A percentile compares a stretch with the other conserved stretches of the same genome.
phyloP scores from a whole-genome alignment of 257 asterid genomes.

The Linderniella brevidens region DNA sequence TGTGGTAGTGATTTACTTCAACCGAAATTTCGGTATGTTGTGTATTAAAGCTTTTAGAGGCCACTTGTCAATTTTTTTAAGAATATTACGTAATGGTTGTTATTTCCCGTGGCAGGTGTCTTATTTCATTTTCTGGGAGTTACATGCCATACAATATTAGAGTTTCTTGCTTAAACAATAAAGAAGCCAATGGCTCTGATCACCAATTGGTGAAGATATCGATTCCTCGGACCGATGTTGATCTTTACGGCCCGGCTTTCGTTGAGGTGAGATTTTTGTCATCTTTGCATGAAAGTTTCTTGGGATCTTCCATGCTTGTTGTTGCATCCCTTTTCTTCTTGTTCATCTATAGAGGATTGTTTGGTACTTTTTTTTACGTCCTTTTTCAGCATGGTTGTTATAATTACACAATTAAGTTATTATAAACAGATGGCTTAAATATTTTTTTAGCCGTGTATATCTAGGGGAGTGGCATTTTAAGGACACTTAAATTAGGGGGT shows the following conservation, averaged over 20 bases:
- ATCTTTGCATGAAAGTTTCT: neutral
- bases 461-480: too few relatives aligned
- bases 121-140: conserved; percentile 67
- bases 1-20: conserved; percentile 81
- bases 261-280: conserved; percentile 40
- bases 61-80: neutral
- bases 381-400: too few relatives aligned
- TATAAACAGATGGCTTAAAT: too few relatives aligned
- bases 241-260: conserved; percentile 71
- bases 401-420: too few relatives aligned
- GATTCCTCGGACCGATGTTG: conserved; percentile 40
- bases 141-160: conserved; percentile 39
- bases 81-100: neutral
- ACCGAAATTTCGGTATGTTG: conserved; percentile 54
- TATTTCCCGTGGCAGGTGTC: conserved; percentile 37
- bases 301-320: neutral
- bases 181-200: conserved; percentile 18
- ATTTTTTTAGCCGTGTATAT: too few relatives aligned
- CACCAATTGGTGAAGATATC: conserved; percentile 58
- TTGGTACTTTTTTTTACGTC: too few relatives aligned
- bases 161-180: conserved; percentile 29
- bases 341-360: too few relatives aligned
- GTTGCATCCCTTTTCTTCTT: too few relatives aligned
- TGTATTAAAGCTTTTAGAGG: neutral
- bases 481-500: too few relatives aligned